Evolutionary conservation across 345 rosid genomes (phyloP).

Genomic region (Gossypium mustelinum): DNA sequence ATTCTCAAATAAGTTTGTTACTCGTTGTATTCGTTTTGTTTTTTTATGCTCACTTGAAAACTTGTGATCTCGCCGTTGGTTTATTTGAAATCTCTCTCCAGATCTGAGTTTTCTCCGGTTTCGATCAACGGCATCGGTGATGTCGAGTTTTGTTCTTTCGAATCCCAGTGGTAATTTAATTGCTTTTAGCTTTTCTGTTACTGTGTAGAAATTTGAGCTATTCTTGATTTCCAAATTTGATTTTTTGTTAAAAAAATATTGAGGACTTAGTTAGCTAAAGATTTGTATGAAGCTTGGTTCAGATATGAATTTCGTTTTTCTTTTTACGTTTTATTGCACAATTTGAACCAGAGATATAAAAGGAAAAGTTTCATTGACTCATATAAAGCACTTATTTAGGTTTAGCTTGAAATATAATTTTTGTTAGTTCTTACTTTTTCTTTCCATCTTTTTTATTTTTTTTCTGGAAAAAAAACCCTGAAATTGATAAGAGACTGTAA

Average conservation of each 20-base stretch:
- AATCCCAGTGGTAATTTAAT: constrained; percentile 30
- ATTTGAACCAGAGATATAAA: background rate
- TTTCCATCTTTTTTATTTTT: background rate
- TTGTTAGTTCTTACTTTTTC: background rate
- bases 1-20: constrained; percentile 13
- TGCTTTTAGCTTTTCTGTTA: background rate
- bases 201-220: constrained; percentile 10
- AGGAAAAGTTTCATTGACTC: background rate
- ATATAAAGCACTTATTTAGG: background rate
- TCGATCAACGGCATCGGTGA: constrained; percentile 43
- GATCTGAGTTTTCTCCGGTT: constrained; percentile 41
- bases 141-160: constrained; percentile 47
- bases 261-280: background rate
- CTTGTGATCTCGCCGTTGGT: constrained; percentile 39
- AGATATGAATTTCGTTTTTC: background rate
- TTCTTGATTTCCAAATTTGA: background rate
- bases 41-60: constrained; percentile 22
- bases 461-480: background rate
- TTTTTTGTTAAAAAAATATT: constrained; percentile 8
- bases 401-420: constrained; percentile 2
- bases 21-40: constrained; percentile 28
- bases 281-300: background rate
- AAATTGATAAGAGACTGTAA: background rate
- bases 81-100: constrained; percentile 26
- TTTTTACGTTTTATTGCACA: background rate